Conservation (phyloP, 169 alveolate species). For the Perkinsus olseni region DNA sequence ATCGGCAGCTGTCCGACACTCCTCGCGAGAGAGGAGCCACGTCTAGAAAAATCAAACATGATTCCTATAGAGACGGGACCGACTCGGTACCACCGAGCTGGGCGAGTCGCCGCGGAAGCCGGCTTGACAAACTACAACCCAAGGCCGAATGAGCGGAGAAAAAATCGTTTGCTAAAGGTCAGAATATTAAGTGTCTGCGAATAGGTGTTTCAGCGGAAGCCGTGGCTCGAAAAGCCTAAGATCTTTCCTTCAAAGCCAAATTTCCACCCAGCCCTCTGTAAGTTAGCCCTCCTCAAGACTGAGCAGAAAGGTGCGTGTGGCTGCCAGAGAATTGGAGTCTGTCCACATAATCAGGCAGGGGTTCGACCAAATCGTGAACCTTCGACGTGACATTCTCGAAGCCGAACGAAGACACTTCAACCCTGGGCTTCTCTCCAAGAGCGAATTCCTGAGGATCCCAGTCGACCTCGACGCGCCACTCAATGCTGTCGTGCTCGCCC, state of each 20-base stretch:
- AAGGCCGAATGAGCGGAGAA: too few species aligned
- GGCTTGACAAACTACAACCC: too few species aligned
- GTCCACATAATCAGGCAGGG: not conserved
- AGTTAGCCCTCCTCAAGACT: not conserved
- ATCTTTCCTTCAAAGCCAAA: not conserved
- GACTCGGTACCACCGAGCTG: too few species aligned
- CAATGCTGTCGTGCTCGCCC: not conserved
- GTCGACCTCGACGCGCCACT: not conserved
- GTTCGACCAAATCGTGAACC: not conserved
- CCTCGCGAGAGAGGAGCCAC: not conserved
- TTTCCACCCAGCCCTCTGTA: not conserved
- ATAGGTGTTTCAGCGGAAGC: not conserved
- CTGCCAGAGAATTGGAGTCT: not conserved
- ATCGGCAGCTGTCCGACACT: not conserved
- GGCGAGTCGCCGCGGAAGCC: too few species aligned
- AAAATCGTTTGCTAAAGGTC: too few species aligned
- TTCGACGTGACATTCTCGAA: not conserved
- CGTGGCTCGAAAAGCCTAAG: not conserved
- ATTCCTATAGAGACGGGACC: not conserved
- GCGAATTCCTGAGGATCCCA: not conserved
- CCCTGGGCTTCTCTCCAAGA: not conserved
- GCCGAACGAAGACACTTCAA: not conserved
- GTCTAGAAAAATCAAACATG: not conserved
- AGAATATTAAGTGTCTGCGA: too few species aligned
- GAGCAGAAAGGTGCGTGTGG: not conserved